Conservation (phyloP, 805 yeast species). For the Candida ponderosae region DNA sequence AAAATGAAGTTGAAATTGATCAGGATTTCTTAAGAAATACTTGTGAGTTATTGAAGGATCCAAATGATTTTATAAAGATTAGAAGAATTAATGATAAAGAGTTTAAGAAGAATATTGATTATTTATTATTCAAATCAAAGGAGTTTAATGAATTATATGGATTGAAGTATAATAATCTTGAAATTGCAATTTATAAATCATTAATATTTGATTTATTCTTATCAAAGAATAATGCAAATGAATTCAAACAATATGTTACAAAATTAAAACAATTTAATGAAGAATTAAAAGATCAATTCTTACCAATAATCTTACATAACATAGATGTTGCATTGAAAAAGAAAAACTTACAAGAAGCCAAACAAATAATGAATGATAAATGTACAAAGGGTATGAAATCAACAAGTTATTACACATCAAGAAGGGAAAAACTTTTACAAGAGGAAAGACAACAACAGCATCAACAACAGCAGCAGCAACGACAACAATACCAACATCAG, state of each 20-base stretch:
- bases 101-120: slow-evolving; percentile 14
- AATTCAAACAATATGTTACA: slow-evolving; percentile 21
- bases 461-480: slow-evolving; percentile 29
- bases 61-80: slow-evolving; percentile 11
- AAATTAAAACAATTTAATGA: slow-evolving; percentile 9
- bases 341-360: slow-evolving; percentile 31
- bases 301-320: slow-evolving; percentile 28
- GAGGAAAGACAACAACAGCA: slow-evolving; percentile 23
- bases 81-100: slow-evolving; percentile 12
- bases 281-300: slow-evolving; percentile 19
- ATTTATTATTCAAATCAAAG: slow-evolving; percentile 7
- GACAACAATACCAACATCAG: slow-evolving; percentile 25
- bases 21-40: slow-evolving; percentile 34
- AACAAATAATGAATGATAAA: slow-evolving; percentile 28
- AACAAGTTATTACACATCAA: slow-evolving; percentile 18
- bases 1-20: slow-evolving; percentile 26
- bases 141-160: slow-evolving; percentile 13
- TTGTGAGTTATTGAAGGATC: slow-evolving; percentile 24
- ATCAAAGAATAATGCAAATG: slow-evolving; percentile 14
- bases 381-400: slow-evolving; percentile 28
- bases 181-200: slow-evolving; percentile 26
- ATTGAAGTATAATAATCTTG: slow-evolving; percentile 13
- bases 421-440: slow-evolving; percentile 22
- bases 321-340: slow-evolving; percentile 29
- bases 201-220: slow-evolving; percentile 33